Evolutionary conservation across 2,329 filamentous ascomycete species (phyloP).

Genomic region (Paraconiothyrium sp.): DNA sequence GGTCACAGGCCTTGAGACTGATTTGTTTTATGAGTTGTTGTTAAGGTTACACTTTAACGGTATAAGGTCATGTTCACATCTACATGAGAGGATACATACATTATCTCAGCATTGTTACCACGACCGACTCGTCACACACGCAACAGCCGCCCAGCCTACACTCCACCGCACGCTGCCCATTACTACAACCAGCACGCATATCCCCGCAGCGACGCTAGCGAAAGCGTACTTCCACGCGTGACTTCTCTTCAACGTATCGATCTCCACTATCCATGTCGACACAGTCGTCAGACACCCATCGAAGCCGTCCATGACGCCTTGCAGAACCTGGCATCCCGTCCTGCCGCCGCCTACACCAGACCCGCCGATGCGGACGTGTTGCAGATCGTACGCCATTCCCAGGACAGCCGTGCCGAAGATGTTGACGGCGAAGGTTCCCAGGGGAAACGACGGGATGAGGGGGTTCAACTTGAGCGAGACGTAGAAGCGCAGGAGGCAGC

Average conservation of each 20-base stretch:
- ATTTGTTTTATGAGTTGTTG: no score
- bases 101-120: background rate
- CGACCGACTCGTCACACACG: conserved; percentile 37
- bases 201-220: conserved; percentile 66
- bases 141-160: conserved; percentile 50
- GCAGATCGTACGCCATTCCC: conserved; percentile 80
- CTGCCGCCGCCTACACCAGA: conserved; percentile 55
- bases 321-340: conserved; percentile 56
- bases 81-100: background rate
- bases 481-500: conserved; percentile 80
- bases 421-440: conserved; percentile 88
- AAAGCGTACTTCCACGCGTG: conserved; percentile 75
- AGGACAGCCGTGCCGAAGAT: conserved; percentile 78
- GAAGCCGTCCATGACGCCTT: conserved; percentile 60
- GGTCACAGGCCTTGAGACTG: no score
- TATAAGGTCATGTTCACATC: no score
- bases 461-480: conserved; percentile 76
- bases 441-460: conserved; percentile 72
- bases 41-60: no score
- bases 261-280: conserved; percentile 59
- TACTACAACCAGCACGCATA: conserved; percentile 71
- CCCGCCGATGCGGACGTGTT: conserved; percentile 66
- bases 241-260: conserved; percentile 51
- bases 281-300: conserved; percentile 60
- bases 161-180: conserved; percentile 82